Percentiles rank a stretch among this genome's conserved stretches.
Conservation (phyloP, 2,329 filamentous ascomycete genomes). For the Westerdykella aurantiaca region DNA sequence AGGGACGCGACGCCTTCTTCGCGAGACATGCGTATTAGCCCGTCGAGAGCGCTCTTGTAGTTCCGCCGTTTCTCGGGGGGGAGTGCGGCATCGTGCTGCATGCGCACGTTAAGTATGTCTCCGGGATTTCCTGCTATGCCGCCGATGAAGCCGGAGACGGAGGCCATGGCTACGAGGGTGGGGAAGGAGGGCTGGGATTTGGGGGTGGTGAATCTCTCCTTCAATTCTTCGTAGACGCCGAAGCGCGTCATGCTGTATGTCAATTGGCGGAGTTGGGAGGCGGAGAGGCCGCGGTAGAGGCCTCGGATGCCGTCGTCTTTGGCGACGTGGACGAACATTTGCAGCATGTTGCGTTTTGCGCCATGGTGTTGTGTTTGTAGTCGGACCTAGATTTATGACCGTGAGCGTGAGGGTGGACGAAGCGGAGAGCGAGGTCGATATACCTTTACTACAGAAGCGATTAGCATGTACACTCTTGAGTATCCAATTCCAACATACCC, state of each 20-base stretch:
- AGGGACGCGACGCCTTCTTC: constrained; percentile 71
- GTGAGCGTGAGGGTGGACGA: constrained; percentile 1
- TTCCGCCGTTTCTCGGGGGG: constrained; percentile 69
- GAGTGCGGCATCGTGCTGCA: constrained; percentile 88
- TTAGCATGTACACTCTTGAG: constrained; percentile 22
- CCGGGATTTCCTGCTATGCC: constrained; percentile 90
- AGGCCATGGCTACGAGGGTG: constrained; percentile 76
- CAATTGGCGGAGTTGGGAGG: constrained; percentile 81
- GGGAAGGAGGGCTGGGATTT: constrained; percentile 59
- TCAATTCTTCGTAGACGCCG: constrained; percentile 92
- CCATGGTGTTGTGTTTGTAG: constrained; percentile 76
- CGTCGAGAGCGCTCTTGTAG: constrained; percentile 84
- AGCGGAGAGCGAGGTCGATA: not conserved
- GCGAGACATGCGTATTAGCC: constrained; percentile 77
- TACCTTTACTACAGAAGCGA: constrained; percentile 41
- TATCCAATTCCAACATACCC: constrained; percentile 51
- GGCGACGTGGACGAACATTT: constrained; percentile 78
- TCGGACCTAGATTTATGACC: constrained; percentile 58
- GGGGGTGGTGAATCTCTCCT: constrained; percentile 57
- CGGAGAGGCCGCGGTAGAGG: constrained; percentile 86
- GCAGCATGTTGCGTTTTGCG: constrained; percentile 69
- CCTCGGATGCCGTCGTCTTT: constrained; percentile 69
- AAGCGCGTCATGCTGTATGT: constrained; percentile 97
- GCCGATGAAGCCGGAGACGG: constrained; percentile 76
- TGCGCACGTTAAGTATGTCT: constrained; percentile 94